Percentiles rank a stretch among this genome's conserved stretches.
phyloP scores from a whole-genome alignment of 2,329 filamentous ascomycete species.

The Endothia cerciana region DNA sequence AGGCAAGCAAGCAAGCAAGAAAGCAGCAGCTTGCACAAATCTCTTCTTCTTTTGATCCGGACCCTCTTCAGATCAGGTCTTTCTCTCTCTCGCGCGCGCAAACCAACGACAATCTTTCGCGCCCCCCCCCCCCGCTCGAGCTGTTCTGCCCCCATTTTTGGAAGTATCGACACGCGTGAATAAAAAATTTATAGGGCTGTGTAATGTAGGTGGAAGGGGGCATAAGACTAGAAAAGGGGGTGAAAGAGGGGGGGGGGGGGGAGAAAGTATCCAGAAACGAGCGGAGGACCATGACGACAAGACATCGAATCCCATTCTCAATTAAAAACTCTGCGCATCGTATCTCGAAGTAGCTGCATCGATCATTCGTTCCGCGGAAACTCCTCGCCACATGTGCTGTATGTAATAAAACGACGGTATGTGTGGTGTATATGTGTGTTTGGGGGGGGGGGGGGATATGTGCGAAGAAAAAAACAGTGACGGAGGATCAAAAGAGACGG shows the following conservation, averaged over 20 bases:
- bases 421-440: conserved; percentile 5
- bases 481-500: background rate
- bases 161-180: background rate
- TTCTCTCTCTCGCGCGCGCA: too few relatives aligned
- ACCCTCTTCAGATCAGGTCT: background rate
- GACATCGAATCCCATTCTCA: background rate
- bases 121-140: background rate
- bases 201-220: background rate
- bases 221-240: background rate
- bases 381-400: conserved; percentile 27
- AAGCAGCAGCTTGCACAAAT: background rate
- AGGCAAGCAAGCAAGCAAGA: background rate
- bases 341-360: background rate
- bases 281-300: background rate
- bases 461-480: conserved; percentile 18
- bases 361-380: conserved; percentile 22
- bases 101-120: too few relatives aligned
- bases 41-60: too few relatives aligned
- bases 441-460: conserved; percentile 18
- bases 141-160: background rate
- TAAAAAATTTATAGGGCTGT: background rate
- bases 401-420: conserved; percentile 2
- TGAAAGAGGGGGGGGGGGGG: background rate
- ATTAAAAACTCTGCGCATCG: background rate
- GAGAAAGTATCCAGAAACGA: background rate